Base-by-base conservation (phyloP, 129 eudicot genomes). In the Arctium minus region DNA sequence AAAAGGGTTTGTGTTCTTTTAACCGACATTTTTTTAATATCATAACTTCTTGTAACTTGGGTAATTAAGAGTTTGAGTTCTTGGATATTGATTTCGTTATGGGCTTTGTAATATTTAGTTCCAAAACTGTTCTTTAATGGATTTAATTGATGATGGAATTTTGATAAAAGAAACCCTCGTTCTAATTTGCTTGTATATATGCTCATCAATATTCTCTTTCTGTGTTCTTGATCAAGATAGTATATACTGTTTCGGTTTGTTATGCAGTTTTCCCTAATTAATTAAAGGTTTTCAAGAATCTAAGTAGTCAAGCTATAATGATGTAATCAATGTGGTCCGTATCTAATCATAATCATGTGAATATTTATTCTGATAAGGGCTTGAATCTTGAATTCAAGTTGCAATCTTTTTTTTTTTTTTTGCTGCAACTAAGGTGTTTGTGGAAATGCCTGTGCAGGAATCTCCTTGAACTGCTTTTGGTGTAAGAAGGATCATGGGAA, bases 401-500 rank as follows among this genome's bases (percentile, higher is more conserved):
- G 29, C 29, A 60, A 17, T 3, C 6, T 5, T 42, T 8, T 79
- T 37, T 8, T 68, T 68, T 22, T 22, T 22, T 22, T 22, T 22
- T 22, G 27, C 27, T 12, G 84, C 42, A 56, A 2, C 42, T 81
- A 56, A 81, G 39, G 46, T 70, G 62, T 83, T 77, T 50, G 77
- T 18, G 50, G 73, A 83, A 76, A 76, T 76, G 74, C 32, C 27
- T 75, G 38, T 82, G 81, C 86, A 76, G 75, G 40, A 48, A 22
- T 35, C 2, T 17, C 40, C 2, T 33, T 74, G 60, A 31, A 30
- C 74, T 37, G 39, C 17, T 75, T 50, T 27, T 72, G 31, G 40
- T 62, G 15, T 35, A 82, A 79, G 85, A 22, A 22, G 27, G 27
- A 81, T 75, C 56, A 93, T 93, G 98, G 98, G 98, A 0, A 88